These are phyloP conservation scores for Sutorius australiensis DNA, from an alignment of 768 basidiomycete species.

Conservation along the genomic window DNA sequence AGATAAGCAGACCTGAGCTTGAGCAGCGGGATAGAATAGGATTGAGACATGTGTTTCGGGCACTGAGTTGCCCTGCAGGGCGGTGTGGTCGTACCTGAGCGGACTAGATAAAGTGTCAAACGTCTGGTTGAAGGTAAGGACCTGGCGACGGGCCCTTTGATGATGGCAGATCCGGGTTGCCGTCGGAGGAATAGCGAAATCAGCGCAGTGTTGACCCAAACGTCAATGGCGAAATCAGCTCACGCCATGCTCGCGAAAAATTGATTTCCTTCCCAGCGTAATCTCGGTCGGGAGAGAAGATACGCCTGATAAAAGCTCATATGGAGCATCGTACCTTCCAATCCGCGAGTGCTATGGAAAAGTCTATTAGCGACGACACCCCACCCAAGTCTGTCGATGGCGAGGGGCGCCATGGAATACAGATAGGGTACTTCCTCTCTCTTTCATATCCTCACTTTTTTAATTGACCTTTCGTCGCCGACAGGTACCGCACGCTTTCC, in stretches of 20 bases:
- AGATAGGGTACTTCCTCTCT: constrained; percentile 23
- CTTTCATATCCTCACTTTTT: fast-evolving
- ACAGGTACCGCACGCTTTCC: constrained; percentile 44
- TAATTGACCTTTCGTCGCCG: neutral
- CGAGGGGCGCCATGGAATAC: constrained; percentile 28
- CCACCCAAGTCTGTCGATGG: constrained; percentile 15
- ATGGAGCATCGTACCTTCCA: neutral
- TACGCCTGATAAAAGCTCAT: constrained; percentile 15
- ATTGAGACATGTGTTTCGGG: no score
- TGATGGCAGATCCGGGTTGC: no score
- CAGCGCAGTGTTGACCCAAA: constrained; percentile 19
- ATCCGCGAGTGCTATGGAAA: constrained; percentile 19
- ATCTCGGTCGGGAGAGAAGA: neutral
- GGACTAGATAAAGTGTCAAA: neutral
- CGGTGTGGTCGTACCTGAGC: neutral
- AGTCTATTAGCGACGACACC: constrained; percentile 3
- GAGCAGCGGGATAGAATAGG: no score
- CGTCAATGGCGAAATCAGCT: constrained; percentile 28
- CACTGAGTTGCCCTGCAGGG: neutral
- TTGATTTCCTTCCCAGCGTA: no score
- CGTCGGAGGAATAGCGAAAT: constrained; percentile 25
- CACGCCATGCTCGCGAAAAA: neutral
- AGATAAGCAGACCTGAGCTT: no score
- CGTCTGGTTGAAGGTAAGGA: neutral
- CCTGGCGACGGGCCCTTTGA: neutral